Percentiles rank a stretch among this genome's conserved stretches.
Conservation (phyloP, 1,284 basidiomycete genomes). For the Melampsora americana region DNA sequence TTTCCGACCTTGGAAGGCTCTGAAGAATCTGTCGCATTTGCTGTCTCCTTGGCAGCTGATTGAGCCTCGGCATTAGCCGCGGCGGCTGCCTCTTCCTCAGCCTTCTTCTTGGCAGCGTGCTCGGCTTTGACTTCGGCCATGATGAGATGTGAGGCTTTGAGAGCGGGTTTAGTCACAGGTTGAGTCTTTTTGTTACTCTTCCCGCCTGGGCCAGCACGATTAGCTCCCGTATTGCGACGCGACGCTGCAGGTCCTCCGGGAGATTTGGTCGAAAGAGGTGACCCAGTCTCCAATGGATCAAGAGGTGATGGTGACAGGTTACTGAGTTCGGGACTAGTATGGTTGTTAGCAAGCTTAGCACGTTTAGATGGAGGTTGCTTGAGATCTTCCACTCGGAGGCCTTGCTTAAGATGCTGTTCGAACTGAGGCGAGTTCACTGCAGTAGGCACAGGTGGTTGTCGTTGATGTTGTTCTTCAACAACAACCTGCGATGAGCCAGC, state of each 20-base stretch:
- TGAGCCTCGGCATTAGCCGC: constrained; percentile 36
- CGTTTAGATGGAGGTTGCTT: constrained; percentile 52
- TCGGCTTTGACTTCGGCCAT: constrained; percentile 52
- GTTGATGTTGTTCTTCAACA: constrained; percentile 8
- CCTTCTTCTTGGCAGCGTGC: constrained; percentile 47
- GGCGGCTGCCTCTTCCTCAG: constrained; percentile 46
- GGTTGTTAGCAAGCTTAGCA: constrained; percentile 45
- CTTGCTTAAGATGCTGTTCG: constrained; percentile 48
- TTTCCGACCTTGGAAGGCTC: neutral
- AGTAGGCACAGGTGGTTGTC: constrained; percentile 22
- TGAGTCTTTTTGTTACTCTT: constrained; percentile 46
- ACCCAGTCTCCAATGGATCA: constrained; percentile 45
- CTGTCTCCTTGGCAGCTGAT: neutral
- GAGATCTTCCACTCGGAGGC: constrained; percentile 51
- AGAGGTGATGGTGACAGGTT: constrained; percentile 32
- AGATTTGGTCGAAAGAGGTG: constrained; percentile 47
- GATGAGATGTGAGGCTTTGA: constrained; percentile 49
- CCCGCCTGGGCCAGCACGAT: constrained; percentile 7
- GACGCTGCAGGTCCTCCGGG: constrained; percentile 47
- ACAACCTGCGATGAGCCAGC: too few relatives aligned
- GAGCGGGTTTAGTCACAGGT: constrained; percentile 36
- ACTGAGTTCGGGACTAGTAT: constrained; percentile 27
- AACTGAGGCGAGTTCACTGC: constrained; percentile 34
- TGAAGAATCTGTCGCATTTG: neutral
- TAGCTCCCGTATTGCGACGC: constrained; percentile 47